These are phyloP conservation scores for Areca catechu DNA, from an alignment of 176 grass and related monocot species.

Conservation along the genomic window DNA sequence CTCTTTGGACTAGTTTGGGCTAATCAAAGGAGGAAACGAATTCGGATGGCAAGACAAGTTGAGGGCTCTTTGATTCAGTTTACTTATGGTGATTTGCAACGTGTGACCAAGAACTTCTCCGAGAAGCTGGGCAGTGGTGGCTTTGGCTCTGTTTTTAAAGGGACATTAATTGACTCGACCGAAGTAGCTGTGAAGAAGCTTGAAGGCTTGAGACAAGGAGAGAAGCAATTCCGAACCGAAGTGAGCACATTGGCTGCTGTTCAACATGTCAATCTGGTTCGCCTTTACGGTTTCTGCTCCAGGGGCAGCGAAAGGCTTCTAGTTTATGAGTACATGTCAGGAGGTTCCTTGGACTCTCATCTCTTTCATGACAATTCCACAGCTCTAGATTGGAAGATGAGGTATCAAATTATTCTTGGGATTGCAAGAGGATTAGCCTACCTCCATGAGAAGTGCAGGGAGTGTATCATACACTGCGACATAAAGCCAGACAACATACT, in stretches of 20 bases:
- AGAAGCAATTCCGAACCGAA: conserved; percentile 34
- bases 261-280: conserved; percentile 29
- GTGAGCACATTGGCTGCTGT: conserved; percentile 27
- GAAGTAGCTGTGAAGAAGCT: conserved; percentile 36
- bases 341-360: conserved; percentile 25
- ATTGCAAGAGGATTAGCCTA: no score
- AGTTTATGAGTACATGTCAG: conserved; percentile 30
- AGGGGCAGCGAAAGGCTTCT: conserved; percentile 18
- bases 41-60: neutral
- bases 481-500: no score
- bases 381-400: no score
- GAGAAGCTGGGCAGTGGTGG: conserved; percentile 22
- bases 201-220: conserved; percentile 24
- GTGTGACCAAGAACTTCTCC: conserved; percentile 31
- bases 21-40: neutral
- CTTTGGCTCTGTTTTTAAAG: conserved; percentile 34
- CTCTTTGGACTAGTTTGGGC: neutral
- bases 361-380: neutral
- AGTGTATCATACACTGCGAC: no score
- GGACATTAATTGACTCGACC: conserved; percentile 10
- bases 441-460: no score
- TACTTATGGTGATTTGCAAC: conserved; percentile 15
- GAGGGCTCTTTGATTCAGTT: conserved; percentile 10
- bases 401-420: no score
- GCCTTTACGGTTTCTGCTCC: conserved; percentile 20